Evolutionary conservation across 345 rosid species (phyloP).

Genomic region (Bruguiera sexangula): DNA sequence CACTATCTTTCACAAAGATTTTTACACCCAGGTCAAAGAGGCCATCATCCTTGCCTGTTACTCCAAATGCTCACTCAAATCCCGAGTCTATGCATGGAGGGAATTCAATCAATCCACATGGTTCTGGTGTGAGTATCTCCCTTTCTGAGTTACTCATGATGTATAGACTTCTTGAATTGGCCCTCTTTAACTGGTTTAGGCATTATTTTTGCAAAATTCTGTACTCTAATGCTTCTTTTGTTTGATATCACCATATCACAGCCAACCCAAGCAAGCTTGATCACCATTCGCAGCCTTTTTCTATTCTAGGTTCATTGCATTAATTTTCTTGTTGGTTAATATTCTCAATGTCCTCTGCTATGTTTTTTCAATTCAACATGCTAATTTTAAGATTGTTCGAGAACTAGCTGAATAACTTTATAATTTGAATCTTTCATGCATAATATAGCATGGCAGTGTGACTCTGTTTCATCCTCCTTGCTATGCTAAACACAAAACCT

Average conservation of each 20-base stretch:
- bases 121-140: conserved; percentile 41
- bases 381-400: neutral
- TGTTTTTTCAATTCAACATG: neutral
- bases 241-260: neutral
- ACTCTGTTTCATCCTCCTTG: neutral
- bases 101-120: conserved; percentile 32
- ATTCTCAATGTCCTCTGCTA: no score
- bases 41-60: conserved; percentile 65
- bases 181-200: neutral
- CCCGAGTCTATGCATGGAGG: conserved; percentile 89
- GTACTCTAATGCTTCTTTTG: neutral
- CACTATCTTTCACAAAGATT: conserved; percentile 54
- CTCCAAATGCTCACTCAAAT: conserved; percentile 71
- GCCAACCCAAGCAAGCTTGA: neutral
- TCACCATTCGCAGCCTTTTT: neutral
- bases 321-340: neutral
- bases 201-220: conserved; percentile 1
- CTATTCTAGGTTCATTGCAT: no score
- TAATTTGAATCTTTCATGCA: neutral
- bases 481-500: neutral
- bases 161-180: neutral
- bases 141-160: neutral
- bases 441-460: neutral
- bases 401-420: neutral
- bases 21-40: conserved; percentile 51